Percentiles rank a stretch among this genome's conserved stretches.
These are phyloP conservation scores for Fonsecaea nubica DNA, from an alignment of 2,329 filamentous ascomycete genomes.

Conservation along the genomic window DNA sequence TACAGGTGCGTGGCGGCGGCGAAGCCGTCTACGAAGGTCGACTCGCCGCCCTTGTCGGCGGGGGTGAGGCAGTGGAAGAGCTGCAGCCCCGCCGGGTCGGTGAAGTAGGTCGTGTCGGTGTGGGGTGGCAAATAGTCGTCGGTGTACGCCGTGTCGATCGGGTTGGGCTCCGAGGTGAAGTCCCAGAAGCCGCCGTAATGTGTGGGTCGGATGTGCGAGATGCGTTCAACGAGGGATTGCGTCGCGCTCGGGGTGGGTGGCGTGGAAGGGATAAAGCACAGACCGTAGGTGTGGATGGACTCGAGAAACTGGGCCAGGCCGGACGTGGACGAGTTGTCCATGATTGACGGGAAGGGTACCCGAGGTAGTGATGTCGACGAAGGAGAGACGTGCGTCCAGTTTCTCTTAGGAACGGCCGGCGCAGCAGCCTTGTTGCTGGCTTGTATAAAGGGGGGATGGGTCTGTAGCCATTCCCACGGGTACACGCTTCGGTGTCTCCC, in stretches of 20 bases:
- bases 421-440: conserved; percentile 30
- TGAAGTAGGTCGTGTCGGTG: conserved; percentile 96
- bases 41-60: conserved; percentile 64
- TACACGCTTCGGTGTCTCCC: conserved; percentile 72
- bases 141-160: conserved; percentile 91
- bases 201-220: conserved; percentile 85
- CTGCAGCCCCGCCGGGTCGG: conserved; percentile 87
- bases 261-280: conserved; percentile 37
- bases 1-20: conserved; percentile 68
- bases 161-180: conserved; percentile 85
- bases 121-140: conserved; percentile 81
- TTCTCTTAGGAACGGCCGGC: conserved; percentile 11
- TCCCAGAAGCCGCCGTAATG: conserved; percentile 91
- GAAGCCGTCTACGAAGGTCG: conserved; percentile 86
- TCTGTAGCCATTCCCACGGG: conserved; percentile 65
- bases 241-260: conserved; percentile 67
- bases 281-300: conserved; percentile 35
- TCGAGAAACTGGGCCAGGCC: conserved; percentile 34
- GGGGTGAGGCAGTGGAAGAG: conserved; percentile 70
- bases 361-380: conserved; percentile 26
- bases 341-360: conserved; percentile 66
- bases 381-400: conserved; percentile 31
- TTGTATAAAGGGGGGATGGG: conserved; percentile 49
- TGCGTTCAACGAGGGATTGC: conserved; percentile 74
- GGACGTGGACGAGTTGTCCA: conserved; percentile 56